A percentile compares a stretch with the other conserved stretches of the same genome.
phyloP scores from a whole-genome alignment of 2,329 filamentous ascomycete species.

The Bipolaris cookei region DNA sequence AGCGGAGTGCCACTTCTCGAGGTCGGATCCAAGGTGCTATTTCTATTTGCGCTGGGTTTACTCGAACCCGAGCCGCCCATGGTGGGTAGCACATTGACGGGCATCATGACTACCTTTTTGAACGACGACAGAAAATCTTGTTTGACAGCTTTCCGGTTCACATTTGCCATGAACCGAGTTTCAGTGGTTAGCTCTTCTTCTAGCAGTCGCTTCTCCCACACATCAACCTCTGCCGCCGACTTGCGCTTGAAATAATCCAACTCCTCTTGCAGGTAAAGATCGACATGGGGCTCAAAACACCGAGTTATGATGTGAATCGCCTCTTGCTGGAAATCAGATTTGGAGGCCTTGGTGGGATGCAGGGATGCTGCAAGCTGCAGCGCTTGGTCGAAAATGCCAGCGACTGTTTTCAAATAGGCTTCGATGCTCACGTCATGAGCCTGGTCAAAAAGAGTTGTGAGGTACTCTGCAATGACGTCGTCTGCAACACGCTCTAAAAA shows the following conservation, averaged over 20 bases:
- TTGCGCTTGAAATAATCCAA: conserved; percentile 80
- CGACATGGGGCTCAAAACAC: conserved; percentile 91
- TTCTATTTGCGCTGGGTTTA: conserved; percentile 45
- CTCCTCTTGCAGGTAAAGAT: conserved; percentile 91
- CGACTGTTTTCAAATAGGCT: conserved; percentile 83
- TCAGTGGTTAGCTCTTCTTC: conserved; percentile 91
- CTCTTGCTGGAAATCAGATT: conserved; percentile 66
- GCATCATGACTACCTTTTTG: conserved; percentile 99
- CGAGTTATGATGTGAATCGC: conserved; percentile 71
- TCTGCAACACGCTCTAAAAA: conserved; percentile 84
- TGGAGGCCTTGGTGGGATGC: conserved; percentile 68
- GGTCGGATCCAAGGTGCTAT: conserved; percentile 36
- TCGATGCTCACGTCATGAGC: conserved; percentile 76
- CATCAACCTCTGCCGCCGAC: conserved; percentile 76
- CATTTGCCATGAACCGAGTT: conserved; percentile 93
- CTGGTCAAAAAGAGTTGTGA: conserved; percentile 85
- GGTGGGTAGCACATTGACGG: conserved; percentile 84
- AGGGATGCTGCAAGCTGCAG: conserved; percentile 77
- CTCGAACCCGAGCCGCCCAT: conserved; percentile 54
- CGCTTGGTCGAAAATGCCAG: conserved; percentile 86
- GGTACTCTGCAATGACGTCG: conserved; percentile 82
- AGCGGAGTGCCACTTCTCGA: conserved; percentile 49
- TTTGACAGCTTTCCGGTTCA: conserved; percentile 94
- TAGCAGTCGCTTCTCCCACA: conserved; percentile 90
- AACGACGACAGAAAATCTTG: conserved; percentile 95